phyloP scores from a whole-genome alignment of 495 filamentous ascomycete genomes.

The Annulohypoxylon moriforme region DNA sequence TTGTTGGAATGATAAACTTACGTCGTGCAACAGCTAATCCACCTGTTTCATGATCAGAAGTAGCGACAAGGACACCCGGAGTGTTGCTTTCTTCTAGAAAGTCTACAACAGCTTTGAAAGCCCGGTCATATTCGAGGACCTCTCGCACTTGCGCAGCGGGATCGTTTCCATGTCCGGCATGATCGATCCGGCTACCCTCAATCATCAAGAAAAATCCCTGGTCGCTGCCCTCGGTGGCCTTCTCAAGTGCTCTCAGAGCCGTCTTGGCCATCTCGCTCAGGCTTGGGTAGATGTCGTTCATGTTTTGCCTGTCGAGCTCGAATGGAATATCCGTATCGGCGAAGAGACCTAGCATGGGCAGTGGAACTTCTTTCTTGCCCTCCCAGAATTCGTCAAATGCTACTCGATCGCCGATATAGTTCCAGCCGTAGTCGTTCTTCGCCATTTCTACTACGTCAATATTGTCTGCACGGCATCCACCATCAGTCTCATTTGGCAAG shows the following conservation, averaged over 20 bases:
- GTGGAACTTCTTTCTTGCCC: slow-evolving; percentile 72
- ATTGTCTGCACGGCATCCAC: slow-evolving; percentile 80
- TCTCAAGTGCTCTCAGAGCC: slow-evolving; percentile 79
- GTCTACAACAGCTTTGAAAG: slow-evolving; percentile 83
- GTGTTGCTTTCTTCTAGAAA: slow-evolving; percentile 80
- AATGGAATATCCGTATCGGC: slow-evolving; percentile 87
- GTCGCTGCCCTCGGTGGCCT: slow-evolving; percentile 86
- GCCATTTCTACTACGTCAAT: slow-evolving; percentile 76
- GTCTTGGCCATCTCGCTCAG: slow-evolving; percentile 91
- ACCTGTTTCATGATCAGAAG: slow-evolving; percentile 96
- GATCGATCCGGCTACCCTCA: slow-evolving; percentile 94
- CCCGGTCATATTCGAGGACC: slow-evolving; percentile 89
- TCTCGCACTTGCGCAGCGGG: slow-evolving; percentile 95
- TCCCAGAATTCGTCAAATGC: slow-evolving; percentile 81
- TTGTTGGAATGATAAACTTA: slow-evolving; percentile 50
- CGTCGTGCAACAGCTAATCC: slow-evolving; percentile 83
- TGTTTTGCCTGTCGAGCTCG: slow-evolving; percentile 85
- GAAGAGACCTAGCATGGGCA: slow-evolving; percentile 90
- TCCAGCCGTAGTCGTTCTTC: slow-evolving; percentile 77
- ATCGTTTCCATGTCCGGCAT: slow-evolving; percentile 95
- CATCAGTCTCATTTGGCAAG: slow-evolving; percentile 78
- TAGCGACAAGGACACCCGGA: slow-evolving; percentile 83
- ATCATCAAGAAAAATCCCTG: slow-evolving; percentile 99
- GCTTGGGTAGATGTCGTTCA: slow-evolving; percentile 84
- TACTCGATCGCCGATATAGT: slow-evolving; percentile 75